Conservation (phyloP, 345 rosid species). For the Clarkia xantiana region DNA sequence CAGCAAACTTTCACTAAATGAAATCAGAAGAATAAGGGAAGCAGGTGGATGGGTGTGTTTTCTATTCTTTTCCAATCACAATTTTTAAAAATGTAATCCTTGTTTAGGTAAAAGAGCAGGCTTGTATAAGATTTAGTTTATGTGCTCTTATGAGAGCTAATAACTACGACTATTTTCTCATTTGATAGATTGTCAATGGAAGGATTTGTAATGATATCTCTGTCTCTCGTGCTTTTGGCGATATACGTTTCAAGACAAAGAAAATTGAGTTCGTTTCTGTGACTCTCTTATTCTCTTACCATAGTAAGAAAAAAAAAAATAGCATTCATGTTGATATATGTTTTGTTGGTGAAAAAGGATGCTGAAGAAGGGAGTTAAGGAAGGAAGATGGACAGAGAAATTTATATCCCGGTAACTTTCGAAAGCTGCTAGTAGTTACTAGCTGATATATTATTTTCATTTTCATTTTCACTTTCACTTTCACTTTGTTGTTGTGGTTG, state of each 20-base stretch:
- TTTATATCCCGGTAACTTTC: conserved; percentile 56
- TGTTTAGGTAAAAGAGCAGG: too few species aligned
- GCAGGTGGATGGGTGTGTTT: conserved; percentile 99
- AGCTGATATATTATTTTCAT: not conserved
- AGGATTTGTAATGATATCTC: conserved; percentile 95
- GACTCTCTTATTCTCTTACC: not conserved
- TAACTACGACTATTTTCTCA: not conserved
- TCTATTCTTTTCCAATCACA: conserved; percentile 16
- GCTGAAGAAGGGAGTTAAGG: conserved; percentile 75
- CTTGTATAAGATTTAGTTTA: too few species aligned
- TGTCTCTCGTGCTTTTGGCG: conserved; percentile 93
- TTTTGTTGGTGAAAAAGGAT: conserved; percentile 33
- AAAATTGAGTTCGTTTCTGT: conserved; percentile 49
- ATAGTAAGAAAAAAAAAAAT: not conserved
- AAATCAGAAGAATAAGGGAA: conserved; percentile 82
- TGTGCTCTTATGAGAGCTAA: too few species aligned
- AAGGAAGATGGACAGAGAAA: conserved; percentile 84
- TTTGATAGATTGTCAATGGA: conserved; percentile 58
- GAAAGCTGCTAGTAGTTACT: not conserved
- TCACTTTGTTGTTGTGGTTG: not conserved
- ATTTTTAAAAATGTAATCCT: not conserved
- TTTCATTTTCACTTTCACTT: not conserved
- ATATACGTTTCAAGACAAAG: conserved; percentile 76
- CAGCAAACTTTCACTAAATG: conserved; percentile 47
- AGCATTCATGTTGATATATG: not conserved